Base-by-base conservation (phyloP, 768 basidiomycete genomes). In the Lanmaoa pseudosensibilis region DNA sequence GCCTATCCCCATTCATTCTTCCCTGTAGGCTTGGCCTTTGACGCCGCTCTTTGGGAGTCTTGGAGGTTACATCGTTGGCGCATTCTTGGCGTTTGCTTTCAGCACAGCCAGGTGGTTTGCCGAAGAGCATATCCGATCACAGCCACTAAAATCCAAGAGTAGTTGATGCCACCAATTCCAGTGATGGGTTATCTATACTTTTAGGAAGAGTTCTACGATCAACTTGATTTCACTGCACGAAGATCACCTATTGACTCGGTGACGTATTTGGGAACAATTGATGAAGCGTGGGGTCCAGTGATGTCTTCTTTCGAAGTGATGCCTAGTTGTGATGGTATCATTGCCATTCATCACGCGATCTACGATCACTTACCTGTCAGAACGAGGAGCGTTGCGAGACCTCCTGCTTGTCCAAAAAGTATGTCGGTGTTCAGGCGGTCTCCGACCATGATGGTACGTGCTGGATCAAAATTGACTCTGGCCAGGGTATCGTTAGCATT, bases 401-500 rank as follows among this genome's bases (percentile, higher is more conserved):
- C 92, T 40, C 93, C 92, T 45, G 83, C 82, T 69, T 91, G 81
- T 48, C 96, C 97, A 66, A 98, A 99, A 50, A 90, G 74, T 64
- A 99, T 98, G 73, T 99, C 96, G 6, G 97, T 98, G 70, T 92
- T 89, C 61, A 99, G 80, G 57, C 96, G 84, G 75, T 99, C 96
- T 40, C 96, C 96, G 44, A 98, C 80, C 93, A 99, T 98, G 69
- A 98, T 85, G 16, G 95, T 94, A 50, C 86, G 78, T 57, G 80
- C 75, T 41, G 92, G 92, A 73, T 98, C 90, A 69, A 92, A 94
- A 46, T 90, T 70, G 63, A 95, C 85, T 72, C 94, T 97, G 46
- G 10, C 13, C 44, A 40, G 33, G 11, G 12, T n/a, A 41, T 27
- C 44, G 56, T 58, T 44, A 66, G 61, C 63, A 49, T 36, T 32